Conservation (phyloP, 306 rosid genomes). For the Citrullus amarus region DNA sequence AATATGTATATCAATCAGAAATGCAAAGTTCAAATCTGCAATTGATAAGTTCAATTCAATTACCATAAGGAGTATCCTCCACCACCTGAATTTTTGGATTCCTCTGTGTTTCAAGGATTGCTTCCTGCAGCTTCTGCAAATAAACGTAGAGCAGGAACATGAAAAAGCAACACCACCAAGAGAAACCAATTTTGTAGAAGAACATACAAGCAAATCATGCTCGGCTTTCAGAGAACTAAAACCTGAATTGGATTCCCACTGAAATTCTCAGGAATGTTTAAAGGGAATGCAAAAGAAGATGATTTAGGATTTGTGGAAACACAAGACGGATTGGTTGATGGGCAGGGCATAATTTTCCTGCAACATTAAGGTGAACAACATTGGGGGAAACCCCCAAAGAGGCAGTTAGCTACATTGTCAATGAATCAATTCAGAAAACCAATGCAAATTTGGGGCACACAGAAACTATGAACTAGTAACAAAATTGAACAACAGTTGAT, state of each 20-base stretch:
- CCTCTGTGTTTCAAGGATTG: slow-evolving; percentile 71
- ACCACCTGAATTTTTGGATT: slow-evolving; percentile 50
- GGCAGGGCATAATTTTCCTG: slow-evolving; percentile 89
- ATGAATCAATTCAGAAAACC: background rate
- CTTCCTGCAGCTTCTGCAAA: slow-evolving; percentile 60
- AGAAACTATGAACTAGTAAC: background rate
- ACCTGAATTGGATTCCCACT: slow-evolving; percentile 62
- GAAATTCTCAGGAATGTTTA: slow-evolving; percentile 51
- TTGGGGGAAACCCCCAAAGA: background rate
- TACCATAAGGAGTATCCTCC: slow-evolving; percentile 66
- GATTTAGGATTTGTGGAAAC: slow-evolving; percentile 77
- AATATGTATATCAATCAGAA: background rate
- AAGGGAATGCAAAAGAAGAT: slow-evolving; percentile 66
- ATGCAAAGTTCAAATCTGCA: background rate
- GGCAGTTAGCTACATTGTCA: background rate
- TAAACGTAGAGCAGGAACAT: background rate
- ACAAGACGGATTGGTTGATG: slow-evolving; percentile 75
- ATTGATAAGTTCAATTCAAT: background rate
- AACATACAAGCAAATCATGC: background rate
- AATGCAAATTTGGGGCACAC: background rate
- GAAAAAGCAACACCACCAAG: background rate
- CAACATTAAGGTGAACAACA: background rate
- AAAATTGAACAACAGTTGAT: background rate
- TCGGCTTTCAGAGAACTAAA: background rate
- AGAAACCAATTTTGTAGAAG: background rate